Percentiles rank a stretch among this genome's conserved stretches.
Conservation (phyloP, 2,329 filamentous ascomycete species). For the Sporothrix curviconia region DNA sequence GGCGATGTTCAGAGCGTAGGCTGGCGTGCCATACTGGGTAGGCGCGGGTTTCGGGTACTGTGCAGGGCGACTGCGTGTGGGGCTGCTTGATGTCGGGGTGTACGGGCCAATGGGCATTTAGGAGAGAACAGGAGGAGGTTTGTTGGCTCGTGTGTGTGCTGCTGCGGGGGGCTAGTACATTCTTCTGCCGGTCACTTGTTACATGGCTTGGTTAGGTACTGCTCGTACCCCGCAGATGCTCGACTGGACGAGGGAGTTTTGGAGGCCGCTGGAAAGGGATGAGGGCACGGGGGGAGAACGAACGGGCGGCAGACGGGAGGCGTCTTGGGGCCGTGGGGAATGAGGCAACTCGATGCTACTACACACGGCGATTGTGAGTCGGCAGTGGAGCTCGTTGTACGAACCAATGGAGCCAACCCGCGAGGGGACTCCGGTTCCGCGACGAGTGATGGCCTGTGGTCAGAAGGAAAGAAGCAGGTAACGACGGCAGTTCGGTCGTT, state of each 20-base stretch:
- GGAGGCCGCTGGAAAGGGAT: constrained; percentile 28
- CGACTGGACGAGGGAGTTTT: constrained; percentile 34
- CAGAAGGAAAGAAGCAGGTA: constrained; percentile 60
- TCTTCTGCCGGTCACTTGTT: constrained; percentile 69
- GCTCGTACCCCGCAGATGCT: constrained; percentile 34
- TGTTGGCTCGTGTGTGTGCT: constrained; percentile 75
- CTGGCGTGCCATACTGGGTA: constrained; percentile 62
- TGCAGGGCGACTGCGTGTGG: constrained; percentile 63
- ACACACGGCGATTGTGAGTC: constrained; percentile 49
- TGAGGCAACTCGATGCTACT: no score
- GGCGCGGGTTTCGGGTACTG: constrained; percentile 57
- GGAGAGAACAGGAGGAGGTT: no score
- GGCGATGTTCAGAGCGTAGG: constrained; percentile 78
- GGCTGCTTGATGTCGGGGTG: constrained; percentile 65
- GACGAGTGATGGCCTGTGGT: constrained; percentile 64
- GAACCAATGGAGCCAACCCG: constrained; percentile 69
- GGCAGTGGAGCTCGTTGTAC: constrained; percentile 42
- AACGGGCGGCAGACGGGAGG: constrained; percentile 65
- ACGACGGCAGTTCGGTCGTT: constrained; percentile 65
- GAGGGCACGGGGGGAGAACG: constrained; percentile 5
- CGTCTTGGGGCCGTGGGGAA: constrained; percentile 66
- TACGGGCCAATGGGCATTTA: constrained; percentile 71
- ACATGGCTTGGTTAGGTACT: constrained; percentile 60
- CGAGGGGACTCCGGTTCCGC: constrained; percentile 65
- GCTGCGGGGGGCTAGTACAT: constrained; percentile 77